A percentile compares a stretch with the other conserved stretches of the same genome.
Evolutionary conservation across 2,329 filamentous ascomycete genomes (phyloP).

Genomic region (Colletotrichum sp.): DNA sequence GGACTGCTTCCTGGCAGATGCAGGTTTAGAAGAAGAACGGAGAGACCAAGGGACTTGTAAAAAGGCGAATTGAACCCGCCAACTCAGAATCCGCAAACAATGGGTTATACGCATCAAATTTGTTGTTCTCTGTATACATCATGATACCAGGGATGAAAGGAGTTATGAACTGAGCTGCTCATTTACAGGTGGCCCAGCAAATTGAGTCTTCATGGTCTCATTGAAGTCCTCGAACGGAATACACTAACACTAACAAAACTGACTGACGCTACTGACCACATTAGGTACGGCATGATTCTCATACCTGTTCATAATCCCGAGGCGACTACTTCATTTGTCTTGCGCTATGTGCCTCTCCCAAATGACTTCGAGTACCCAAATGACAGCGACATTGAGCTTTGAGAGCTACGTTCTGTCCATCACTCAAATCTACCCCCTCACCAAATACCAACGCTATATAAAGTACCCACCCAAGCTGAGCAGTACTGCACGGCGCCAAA

Average conservation of each 20-base stretch:
- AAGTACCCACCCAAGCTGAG: fast-evolving
- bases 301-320: background rate
- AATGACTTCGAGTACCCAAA: background rate
- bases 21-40: background rate
- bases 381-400: background rate
- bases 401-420: background rate
- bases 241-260: background rate
- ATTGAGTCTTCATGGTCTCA: background rate
- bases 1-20: background rate
- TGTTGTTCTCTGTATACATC: background rate
- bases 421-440: fast-evolving
- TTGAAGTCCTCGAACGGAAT: background rate
- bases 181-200: background rate
- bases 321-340: background rate
- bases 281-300: background rate
- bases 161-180: background rate
- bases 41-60: background rate
- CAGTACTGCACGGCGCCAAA: background rate
- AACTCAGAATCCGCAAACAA: background rate
- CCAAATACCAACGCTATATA: background rate
- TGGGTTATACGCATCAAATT: background rate
- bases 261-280: background rate
- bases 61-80: background rate
- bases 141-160: background rate
- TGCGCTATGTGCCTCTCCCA: background rate